A percentile compares a stretch with the other conserved stretches of the same genome.
Evolutionary conservation across 371 early-diverging fungal genomes (phyloP).

Genomic region (Actinomortierella ambigua): DNA sequence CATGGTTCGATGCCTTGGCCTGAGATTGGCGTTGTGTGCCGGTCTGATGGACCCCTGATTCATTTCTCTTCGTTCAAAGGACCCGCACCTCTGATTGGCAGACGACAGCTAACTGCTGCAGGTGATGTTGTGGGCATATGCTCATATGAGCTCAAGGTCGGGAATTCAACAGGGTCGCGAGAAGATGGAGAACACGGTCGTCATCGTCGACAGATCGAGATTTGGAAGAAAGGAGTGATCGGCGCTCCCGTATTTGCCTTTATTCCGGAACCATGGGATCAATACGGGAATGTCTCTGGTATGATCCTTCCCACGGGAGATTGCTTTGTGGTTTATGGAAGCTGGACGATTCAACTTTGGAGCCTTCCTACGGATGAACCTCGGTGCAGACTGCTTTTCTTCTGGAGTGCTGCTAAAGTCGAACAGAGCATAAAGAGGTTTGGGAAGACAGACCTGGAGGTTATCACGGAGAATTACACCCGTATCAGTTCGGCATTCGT

Average conservation of each 20-base stretch:
- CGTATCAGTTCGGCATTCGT: constrained; percentile 11
- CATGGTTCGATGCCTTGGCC: no score
- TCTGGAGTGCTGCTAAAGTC: constrained; percentile 41
- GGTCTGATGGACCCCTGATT: no score
- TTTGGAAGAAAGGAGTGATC: constrained; percentile 40
- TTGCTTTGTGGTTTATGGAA: constrained; percentile 33
- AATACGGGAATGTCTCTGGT: constrained; percentile 22
- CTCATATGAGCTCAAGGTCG: constrained; percentile 1
- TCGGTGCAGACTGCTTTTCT: constrained; percentile 35
- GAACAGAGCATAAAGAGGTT: background rate
- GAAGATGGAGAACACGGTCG: constrained; percentile 16
- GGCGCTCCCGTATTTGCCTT: constrained; percentile 37
- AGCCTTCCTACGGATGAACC: constrained; percentile 36
- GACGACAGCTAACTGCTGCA: constrained; percentile 13
- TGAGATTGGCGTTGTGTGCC: no score
- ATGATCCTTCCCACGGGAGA: constrained; percentile 23
- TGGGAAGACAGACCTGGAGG: no score
- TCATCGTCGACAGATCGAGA: constrained; percentile 18
- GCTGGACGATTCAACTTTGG: constrained; percentile 39
- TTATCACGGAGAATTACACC: no score
- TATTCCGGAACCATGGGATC: constrained; percentile 47
- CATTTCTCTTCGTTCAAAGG: constrained; percentile 23
- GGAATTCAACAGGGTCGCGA: background rate
- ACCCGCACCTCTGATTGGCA: constrained; percentile 27
- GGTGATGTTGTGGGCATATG: constrained; percentile 21